Base-by-base conservation (phyloP, 306 rosid species). In the Psophocarpus tetragonolobus region DNA sequence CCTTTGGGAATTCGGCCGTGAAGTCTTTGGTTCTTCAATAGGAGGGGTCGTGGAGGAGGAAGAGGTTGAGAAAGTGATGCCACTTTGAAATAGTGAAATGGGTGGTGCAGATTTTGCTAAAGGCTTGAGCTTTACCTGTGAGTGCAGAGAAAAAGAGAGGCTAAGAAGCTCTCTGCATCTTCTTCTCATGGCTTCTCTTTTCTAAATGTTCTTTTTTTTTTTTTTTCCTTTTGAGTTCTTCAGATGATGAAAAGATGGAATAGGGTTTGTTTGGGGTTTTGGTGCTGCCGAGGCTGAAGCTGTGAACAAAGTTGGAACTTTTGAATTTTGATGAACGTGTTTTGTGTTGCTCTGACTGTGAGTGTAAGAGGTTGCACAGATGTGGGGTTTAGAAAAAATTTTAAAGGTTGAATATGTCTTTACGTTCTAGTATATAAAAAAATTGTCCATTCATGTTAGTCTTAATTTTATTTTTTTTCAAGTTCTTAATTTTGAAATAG, bases 11-110 rank as follows among this genome's bases (percentile, higher is more conserved):
- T 29, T 87, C 14, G 54, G 67, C 71, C 70, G 6, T 77, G 74
- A 26, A 8, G 56, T 61, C 26, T 69, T 13, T 8, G 8, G 56
- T 6, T 68, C 23, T 30, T 62, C 17, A 4, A 71, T 56, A 27
- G 29, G 45, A 20, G 74, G 38, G 58, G 39, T 18, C 32, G 18
- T 6, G 65, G 69, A 53, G 12, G 79, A 75, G 9, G 81, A 82
- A 62, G 91, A 74, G 41, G 90, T 71, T 73, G 95, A 85, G 21
- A 88, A 82, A 61, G 87, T 74, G 83, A 66, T 83, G 67, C 86
- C 53, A 58, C 85, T 76, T 70, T 27, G 70, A 48, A 84, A 87
- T 80, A 72, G 67, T 80, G 68, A 65, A 6, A 67, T 11, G 81
- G 86, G 74, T 47, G 76, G 75, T 3, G 81, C 64, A 15, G 68